Conservation (phyloP, 2,329 filamentous ascomycete species). For the Emmonsiellopsis sp. region DNA sequence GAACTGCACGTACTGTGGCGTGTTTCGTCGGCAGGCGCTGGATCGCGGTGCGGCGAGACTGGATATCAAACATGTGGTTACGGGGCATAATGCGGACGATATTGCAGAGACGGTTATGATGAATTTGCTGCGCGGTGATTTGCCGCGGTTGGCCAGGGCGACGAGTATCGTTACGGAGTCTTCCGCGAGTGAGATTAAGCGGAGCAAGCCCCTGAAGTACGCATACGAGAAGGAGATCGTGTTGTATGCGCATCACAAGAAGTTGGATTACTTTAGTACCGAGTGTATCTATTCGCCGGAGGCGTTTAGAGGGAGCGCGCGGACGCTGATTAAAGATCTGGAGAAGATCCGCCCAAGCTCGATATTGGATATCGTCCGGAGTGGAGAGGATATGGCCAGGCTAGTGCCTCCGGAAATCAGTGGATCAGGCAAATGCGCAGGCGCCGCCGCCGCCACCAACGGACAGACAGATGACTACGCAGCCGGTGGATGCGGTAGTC, state of each 20-base stretch:
- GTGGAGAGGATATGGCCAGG: slow-evolving; percentile 90
- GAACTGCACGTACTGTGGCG: slow-evolving; percentile 97
- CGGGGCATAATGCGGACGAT: slow-evolving; percentile 95
- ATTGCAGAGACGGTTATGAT: slow-evolving; percentile 96
- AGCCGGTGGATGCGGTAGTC: slow-evolving; percentile 64
- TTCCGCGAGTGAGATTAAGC: slow-evolving; percentile 74
- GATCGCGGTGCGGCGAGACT: slow-evolving; percentile 84
- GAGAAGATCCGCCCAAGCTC: slow-evolving; percentile 89
- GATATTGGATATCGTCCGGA: slow-evolving; percentile 87
- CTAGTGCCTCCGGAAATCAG: slow-evolving; percentile 58
- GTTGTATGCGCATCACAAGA: slow-evolving; percentile 92
- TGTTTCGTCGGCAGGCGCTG: slow-evolving; percentile 87
- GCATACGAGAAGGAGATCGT: slow-evolving; percentile 99
- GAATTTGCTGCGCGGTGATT: slow-evolving; percentile 85
- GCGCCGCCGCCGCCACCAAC: slow-evolving; percentile 23
- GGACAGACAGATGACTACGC: slow-evolving; percentile 45
- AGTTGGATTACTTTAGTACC: slow-evolving; percentile 94
- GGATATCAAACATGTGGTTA: slow-evolving; percentile 86
- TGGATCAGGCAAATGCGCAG: slow-evolving; percentile 23
- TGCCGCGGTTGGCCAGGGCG: slow-evolving; percentile 75
- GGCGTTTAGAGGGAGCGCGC: slow-evolving; percentile 85
- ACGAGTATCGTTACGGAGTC: slow-evolving; percentile 82
- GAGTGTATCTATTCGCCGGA: slow-evolving; percentile 98
- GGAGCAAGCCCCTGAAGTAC: slow-evolving; percentile 95
- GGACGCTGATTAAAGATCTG: slow-evolving; percentile 87